Evolutionary conservation across 345 rosid species (phyloP).

Genomic region (Iberis pinnata): DNA sequence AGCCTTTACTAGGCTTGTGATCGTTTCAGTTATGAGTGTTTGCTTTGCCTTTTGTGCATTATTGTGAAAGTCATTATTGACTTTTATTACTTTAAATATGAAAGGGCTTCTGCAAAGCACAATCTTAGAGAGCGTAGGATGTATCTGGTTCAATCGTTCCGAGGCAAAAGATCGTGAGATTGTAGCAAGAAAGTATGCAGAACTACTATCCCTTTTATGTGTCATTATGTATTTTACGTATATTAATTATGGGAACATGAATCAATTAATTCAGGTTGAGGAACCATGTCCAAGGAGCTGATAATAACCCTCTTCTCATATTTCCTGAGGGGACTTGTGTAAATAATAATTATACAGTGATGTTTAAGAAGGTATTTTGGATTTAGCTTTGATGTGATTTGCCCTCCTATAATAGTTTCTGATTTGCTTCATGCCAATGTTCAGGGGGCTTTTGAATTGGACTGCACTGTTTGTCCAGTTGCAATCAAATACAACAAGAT

Average conservation of each 20-base stretch:
- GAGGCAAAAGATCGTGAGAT: conserved; percentile 96
- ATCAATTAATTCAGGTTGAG: conserved; percentile 52
- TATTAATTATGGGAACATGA: conserved; percentile 19
- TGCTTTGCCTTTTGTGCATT: conserved; percentile 4
- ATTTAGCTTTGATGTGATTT: conserved; percentile 3
- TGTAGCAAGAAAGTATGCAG: conserved; percentile 81
- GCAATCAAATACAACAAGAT: conserved; percentile 97
- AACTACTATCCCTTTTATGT: background rate
- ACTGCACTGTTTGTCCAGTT: conserved; percentile 86
- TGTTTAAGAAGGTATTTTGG: conserved; percentile 81
- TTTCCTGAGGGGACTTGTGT: conserved; percentile 95
- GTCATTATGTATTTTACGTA: background rate
- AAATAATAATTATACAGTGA: conserved; percentile 88
- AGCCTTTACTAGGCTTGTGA: background rate
- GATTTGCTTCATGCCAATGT: conserved; percentile 28
- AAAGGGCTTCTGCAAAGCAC: conserved; percentile 91
- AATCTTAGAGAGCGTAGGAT: conserved; percentile 89
- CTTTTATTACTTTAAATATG: conserved; percentile 24
- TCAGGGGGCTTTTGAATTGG: conserved; percentile 97
- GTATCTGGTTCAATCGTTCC: conserved; percentile 92
- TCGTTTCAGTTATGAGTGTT: background rate
- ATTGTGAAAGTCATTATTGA: conserved; percentile 5
- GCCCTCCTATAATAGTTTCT: background rate
- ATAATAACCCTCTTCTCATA: conserved; percentile 87
- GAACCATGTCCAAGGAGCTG: conserved; percentile 72